Evolutionary conservation across 306 rosid species (phyloP).

Genomic region (Luffa acutangula): DNA sequence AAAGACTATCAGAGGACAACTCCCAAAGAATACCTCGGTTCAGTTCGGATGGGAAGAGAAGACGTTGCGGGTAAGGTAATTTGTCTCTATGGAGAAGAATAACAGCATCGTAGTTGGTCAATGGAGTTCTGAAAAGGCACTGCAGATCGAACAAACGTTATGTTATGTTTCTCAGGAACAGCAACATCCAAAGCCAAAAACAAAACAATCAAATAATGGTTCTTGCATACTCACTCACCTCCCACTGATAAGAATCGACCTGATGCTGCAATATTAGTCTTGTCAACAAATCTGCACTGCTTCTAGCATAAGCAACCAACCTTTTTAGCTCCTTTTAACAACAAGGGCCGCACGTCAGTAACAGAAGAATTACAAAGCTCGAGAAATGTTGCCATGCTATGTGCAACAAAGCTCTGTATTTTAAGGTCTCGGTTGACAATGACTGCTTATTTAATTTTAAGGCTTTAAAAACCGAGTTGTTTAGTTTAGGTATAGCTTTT

Average conservation of each 20-base stretch:
- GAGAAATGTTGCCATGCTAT: neutral
- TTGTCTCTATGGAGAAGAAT: conserved; percentile 78
- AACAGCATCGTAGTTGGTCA: conserved; percentile 76
- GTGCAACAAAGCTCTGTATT: neutral
- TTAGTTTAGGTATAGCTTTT: neutral
- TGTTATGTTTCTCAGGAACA: neutral
- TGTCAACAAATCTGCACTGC: conserved; percentile 68
- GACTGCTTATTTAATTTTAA: too few relatives aligned
- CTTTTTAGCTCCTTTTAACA: conserved; percentile 65
- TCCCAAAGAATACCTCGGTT: conserved; percentile 34
- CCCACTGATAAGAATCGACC: conserved; percentile 62
- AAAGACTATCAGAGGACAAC: neutral
- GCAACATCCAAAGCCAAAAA: neutral
- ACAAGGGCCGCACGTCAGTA: conserved; percentile 9
- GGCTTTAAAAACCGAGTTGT: too few relatives aligned
- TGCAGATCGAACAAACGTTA: conserved; percentile 19
- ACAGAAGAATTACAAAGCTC: conserved; percentile 3
- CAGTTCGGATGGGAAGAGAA: conserved; percentile 77
- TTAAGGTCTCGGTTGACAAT: neutral
- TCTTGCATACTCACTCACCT: conserved; percentile 44
- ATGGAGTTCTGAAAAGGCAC: conserved; percentile 90
- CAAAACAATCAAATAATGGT: neutral
- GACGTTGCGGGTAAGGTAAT: conserved; percentile 77
- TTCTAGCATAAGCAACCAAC: conserved; percentile 78
- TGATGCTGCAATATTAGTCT: conserved; percentile 51